Conservation (phyloP, 1,139 yeast species). For the Suhomyces atakaporum region DNA sequence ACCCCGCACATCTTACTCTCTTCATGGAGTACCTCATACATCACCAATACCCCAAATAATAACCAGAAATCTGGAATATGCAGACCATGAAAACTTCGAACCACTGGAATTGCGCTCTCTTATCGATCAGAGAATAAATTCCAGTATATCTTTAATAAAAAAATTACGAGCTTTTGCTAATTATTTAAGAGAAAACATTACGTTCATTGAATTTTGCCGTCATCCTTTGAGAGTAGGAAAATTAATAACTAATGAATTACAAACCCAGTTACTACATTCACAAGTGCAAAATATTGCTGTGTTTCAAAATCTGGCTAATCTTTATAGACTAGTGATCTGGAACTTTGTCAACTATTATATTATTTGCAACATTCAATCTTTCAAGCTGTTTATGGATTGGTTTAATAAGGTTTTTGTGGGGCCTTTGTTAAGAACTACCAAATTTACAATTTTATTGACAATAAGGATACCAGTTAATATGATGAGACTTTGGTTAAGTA, state of each 20-base stretch:
- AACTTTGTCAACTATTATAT: conserved; percentile 21
- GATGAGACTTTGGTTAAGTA: conserved; percentile 18
- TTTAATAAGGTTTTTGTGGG: neutral
- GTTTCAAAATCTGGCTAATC: conserved; percentile 10
- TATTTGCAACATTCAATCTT: conserved; percentile 9
- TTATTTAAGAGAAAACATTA: conserved; percentile 5
- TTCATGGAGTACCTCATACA: conserved; percentile 22
- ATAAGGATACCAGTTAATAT: conserved; percentile 22
- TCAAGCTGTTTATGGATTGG: neutral
- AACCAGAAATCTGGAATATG: conserved; percentile 8
- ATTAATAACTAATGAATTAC: conserved; percentile 6
- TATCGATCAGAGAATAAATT: neutral
- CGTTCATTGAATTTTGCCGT: conserved; percentile 1
- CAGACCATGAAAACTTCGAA: neutral
- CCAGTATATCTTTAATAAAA: neutral
- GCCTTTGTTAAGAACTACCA: conserved; percentile 2
- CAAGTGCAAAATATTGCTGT: conserved; percentile 4
- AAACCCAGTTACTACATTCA: conserved; percentile 9
- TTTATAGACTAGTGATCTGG: conserved; percentile 18
- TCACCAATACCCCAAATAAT: conserved; percentile 16
- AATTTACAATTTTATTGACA: conserved; percentile 14
- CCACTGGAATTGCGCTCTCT: conserved; percentile 1
- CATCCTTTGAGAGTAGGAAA: conserved; percentile 8
- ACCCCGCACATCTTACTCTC: conserved; percentile 9
- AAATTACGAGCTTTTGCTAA: conserved; percentile 2